phyloP scores from a whole-genome alignment of 1,139 yeast species.

The Kurtzmaniella natalensis region DNA sequence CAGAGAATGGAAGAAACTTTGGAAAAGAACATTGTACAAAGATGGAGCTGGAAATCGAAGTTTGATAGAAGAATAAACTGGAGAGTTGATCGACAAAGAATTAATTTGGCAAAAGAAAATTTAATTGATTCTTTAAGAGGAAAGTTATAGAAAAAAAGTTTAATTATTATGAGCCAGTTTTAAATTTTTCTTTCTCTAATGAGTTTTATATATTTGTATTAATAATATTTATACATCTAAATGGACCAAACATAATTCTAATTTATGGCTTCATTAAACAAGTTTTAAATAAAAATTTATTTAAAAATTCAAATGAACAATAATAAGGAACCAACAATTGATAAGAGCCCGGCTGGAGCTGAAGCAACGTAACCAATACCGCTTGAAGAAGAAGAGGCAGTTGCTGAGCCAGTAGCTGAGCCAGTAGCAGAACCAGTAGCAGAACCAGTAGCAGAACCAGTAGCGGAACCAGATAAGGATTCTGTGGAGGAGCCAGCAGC shows the following conservation, averaged over 20 bases:
- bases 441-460: neutral
- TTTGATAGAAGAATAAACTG: neutral
- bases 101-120: neutral
- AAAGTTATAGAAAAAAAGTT: too few relatives aligned
- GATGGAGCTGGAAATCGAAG: conserved; percentile 28
- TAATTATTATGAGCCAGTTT: too few relatives aligned
- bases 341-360: neutral
- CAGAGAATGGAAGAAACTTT: conserved; percentile 21
- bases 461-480: neutral
- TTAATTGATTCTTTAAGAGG: too few relatives aligned
- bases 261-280: too few relatives aligned
- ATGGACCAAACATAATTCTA: too few relatives aligned
- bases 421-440: neutral
- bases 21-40: conserved; percentile 13
- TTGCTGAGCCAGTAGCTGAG: neutral
- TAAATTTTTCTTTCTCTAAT: too few relatives aligned
- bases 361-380: neutral
- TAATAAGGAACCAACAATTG: neutral
- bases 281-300: too few relatives aligned
- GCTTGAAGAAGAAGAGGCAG: neutral
- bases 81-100: neutral
- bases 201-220: too few relatives aligned
- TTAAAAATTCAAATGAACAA: neutral
- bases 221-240: too few relatives aligned
- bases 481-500: neutral